Conservation (phyloP, 75 land plant species). For the Isoetes taiwanensis region DNA sequence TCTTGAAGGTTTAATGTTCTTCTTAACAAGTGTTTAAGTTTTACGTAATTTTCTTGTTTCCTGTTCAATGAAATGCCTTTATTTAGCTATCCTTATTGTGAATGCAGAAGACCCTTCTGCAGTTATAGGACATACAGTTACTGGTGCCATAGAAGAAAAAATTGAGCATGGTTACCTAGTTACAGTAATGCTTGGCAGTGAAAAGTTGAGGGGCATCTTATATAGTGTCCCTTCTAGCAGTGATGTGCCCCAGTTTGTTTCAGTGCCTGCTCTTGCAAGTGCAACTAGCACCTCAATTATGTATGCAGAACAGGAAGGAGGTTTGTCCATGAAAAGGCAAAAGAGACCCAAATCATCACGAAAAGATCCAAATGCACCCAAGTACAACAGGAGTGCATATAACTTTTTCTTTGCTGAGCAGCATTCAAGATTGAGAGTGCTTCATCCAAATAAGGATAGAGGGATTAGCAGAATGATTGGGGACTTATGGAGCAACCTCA, state of each 20-base stretch:
- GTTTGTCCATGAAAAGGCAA: no score
- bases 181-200: conserved; percentile 48
- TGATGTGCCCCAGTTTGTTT: conserved; percentile 18
- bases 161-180: conserved; percentile 76
- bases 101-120: conserved; percentile 25
- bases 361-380: conserved; percentile 71
- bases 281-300: no score
- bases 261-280: no score
- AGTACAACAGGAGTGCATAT: conserved; percentile 77
- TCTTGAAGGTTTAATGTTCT: no score
- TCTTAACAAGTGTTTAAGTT: no score
- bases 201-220: conserved; percentile 58
- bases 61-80: no score
- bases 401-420: conserved; percentile 87
- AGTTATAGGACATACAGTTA: conserved; percentile 27
- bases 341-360: conserved; percentile 7
- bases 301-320: no score
- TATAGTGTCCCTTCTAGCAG: conserved; percentile 39
- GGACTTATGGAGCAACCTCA: conserved; percentile 60
- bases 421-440: conserved; percentile 41
- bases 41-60: no score
- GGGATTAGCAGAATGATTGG: conserved; percentile 89
- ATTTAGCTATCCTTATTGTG: neutral
- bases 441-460: conserved; percentile 52
- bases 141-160: conserved; percentile 67